Evolutionary conservation across 164 flowering plant genomes (phyloP).

Genomic region (Aristolochia fimbriata): DNA sequence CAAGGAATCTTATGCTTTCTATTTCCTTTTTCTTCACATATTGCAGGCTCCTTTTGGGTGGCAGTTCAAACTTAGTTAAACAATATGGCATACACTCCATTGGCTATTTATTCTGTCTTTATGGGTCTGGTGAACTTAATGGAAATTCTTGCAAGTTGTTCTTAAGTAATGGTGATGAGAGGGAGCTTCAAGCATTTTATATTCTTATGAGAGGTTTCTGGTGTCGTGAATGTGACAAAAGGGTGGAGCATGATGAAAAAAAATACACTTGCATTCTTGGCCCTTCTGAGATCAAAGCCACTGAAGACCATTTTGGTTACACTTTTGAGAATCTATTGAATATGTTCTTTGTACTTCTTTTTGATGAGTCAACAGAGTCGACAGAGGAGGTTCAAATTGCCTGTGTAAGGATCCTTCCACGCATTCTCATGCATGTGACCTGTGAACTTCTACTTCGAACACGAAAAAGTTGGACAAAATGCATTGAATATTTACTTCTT

Average conservation of each 20-base stretch:
- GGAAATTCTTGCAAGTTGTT: slow-evolving; percentile 41
- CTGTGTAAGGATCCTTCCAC: slow-evolving; percentile 45
- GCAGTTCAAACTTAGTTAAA: slow-evolving; percentile 42
- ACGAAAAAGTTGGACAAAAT: slow-evolving; percentile 61
- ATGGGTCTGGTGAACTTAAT: slow-evolving; percentile 35
- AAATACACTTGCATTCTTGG: slow-evolving; percentile 9
- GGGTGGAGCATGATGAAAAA: slow-evolving; percentile 10
- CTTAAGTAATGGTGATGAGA: slow-evolving; percentile 20
- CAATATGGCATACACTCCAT: slow-evolving; percentile 39
- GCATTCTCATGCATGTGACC: slow-evolving; percentile 59
- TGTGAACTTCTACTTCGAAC: slow-evolving; percentile 30
- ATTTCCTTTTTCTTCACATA: slow-evolving; percentile 4
- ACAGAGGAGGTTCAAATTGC: slow-evolving; percentile 86
- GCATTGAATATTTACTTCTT: slow-evolving; percentile 54
- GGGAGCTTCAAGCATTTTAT: slow-evolving; percentile 22
- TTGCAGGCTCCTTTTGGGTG: slow-evolving; percentile 43
- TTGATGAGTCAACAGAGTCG: slow-evolving; percentile 62
- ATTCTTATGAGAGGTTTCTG: slow-evolving; percentile 48
- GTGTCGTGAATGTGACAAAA: slow-evolving; percentile 75
- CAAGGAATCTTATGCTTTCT: slow-evolving; percentile 1
- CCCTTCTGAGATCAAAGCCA: slow-evolving; percentile 15
- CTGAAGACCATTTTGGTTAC: slow-evolving; percentile 18
- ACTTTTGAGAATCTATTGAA: slow-evolving; percentile 38
- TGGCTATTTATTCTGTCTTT: slow-evolving; percentile 77
- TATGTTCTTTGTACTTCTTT: slow-evolving; percentile 56